Conservation (phyloP, 2,329 filamentous ascomycete genomes). For the Fusarium veterinarium region DNA sequence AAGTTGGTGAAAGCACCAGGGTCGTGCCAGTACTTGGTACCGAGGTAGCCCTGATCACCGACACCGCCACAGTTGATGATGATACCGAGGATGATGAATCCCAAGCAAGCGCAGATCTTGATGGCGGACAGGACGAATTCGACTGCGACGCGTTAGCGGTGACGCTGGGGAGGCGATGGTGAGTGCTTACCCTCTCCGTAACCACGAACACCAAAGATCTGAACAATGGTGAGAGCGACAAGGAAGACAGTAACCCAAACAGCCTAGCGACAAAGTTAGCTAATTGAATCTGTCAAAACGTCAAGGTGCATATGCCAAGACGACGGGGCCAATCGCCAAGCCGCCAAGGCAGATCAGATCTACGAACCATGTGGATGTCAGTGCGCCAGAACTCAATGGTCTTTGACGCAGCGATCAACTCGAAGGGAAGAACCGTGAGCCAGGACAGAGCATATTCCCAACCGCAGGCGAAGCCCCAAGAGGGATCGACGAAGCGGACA, state of each 20-base stretch:
- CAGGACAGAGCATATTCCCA: slow-evolving; percentile 95
- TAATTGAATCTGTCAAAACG: neutral
- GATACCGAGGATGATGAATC: slow-evolving; percentile 79
- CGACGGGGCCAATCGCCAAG: slow-evolving; percentile 1
- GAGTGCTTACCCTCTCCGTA: slow-evolving; percentile 76
- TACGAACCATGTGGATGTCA: slow-evolving; percentile 61
- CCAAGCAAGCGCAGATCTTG: slow-evolving; percentile 62
- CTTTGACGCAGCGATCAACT: slow-evolving; percentile 86
- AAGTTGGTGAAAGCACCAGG: slow-evolving; percentile 88
- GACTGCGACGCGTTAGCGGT: slow-evolving; percentile 46
- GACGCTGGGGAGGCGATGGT: rapidly evolving
- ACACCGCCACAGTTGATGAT: slow-evolving; percentile 87
- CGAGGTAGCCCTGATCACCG: slow-evolving; percentile 79
- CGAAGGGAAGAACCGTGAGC: slow-evolving; percentile 84
- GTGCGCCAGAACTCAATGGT: slow-evolving; percentile 85
- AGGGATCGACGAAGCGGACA: slow-evolving; percentile 90
- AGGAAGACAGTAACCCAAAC: slow-evolving; percentile 89
- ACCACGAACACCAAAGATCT: slow-evolving; percentile 86
- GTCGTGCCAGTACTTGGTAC: slow-evolving; percentile 78
- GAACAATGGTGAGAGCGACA: slow-evolving; percentile 79
- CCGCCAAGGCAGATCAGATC: slow-evolving; percentile 7
- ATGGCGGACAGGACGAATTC: slow-evolving; percentile 88
- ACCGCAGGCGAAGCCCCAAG: slow-evolving; percentile 95
- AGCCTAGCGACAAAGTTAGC: slow-evolving; percentile 50
- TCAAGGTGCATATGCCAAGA: slow-evolving; percentile 10